Percentiles rank a stretch among this genome's conserved stretches.
phyloP scores from a whole-genome alignment of 257 asterid genomes.

The Plectranthus barbatus region DNA sequence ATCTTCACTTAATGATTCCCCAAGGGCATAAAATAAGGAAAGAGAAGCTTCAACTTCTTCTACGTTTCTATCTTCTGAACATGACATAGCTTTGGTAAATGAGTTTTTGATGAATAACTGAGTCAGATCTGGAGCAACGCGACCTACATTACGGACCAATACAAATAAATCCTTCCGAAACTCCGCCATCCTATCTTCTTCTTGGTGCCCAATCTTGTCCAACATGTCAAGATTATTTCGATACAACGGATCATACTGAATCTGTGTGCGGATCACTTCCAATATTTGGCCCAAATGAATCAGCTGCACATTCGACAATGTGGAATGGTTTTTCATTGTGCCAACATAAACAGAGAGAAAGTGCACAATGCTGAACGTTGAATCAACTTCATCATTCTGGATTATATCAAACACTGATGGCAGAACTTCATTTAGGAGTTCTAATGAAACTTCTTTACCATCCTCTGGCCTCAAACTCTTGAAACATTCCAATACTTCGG shows the following conservation, averaged over 20 bases:
- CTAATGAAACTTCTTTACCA: conserved; percentile 49
- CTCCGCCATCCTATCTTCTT: conserved; percentile 88
- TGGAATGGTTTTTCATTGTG: conserved; percentile 65
- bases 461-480: conserved; percentile 56
- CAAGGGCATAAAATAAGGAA: conserved; percentile 77
- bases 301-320: conserved; percentile 60
- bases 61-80: conserved; percentile 55
- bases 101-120: conserved; percentile 74
- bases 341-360: conserved; percentile 81
- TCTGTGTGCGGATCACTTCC: conserved; percentile 62
- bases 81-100: conserved; percentile 47
- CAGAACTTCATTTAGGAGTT: conserved; percentile 76
- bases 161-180: conserved; percentile 78
- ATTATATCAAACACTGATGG: conserved; percentile 79
- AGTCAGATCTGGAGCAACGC: conserved; percentile 84
- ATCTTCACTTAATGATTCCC: conserved; percentile 75
- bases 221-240: conserved; percentile 53
- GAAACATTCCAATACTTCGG: conserved; percentile 73
- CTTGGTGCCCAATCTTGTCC: conserved; percentile 87
- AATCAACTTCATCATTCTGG: conserved; percentile 62
- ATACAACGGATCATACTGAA: conserved; percentile 60
- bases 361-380: conserved; percentile 66
- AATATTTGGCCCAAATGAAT: conserved; percentile 71
- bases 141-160: conserved; percentile 68
- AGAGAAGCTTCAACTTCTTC: conserved; percentile 98